These are phyloP conservation scores for Bromus sterilis DNA, from an alignment of 176 grass and related monocot species.

Conservation along the genomic window DNA sequence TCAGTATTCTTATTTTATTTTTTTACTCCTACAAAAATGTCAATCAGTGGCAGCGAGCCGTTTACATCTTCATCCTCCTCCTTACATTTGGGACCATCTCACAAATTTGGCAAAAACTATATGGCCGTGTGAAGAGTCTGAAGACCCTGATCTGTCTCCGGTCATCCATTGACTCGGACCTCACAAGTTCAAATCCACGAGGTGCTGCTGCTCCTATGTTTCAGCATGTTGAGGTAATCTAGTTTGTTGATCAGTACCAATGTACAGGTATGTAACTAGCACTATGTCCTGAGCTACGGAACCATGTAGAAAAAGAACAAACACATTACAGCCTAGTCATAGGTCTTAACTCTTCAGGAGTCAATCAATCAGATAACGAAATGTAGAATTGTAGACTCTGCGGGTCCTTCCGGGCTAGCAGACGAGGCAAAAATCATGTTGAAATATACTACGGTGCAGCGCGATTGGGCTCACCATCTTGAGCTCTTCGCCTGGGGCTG, in stretches of 20 bases:
- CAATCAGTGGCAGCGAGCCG: rapidly evolving
- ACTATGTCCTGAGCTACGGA: background rate
- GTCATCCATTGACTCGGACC: background rate
- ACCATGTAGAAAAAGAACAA: background rate
- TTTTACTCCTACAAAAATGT: background rate
- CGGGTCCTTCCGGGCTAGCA: background rate
- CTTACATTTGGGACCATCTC: background rate
- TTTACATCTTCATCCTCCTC: background rate
- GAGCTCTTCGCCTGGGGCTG: constrained; percentile 47
- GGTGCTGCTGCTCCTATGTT: background rate
- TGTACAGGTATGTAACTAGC: too few relatives aligned
- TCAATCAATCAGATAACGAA: background rate
- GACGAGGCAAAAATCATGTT: too few relatives aligned
- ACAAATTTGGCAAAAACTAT: too few relatives aligned
- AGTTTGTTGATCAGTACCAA: background rate
- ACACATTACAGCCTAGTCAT: too few relatives aligned
- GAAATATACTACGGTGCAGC: too few relatives aligned
- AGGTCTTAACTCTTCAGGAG: background rate
- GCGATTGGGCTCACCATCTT: constrained; percentile 54
- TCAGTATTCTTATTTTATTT: background rate
- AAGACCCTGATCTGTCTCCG: background rate
- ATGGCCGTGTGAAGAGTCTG: too few relatives aligned
- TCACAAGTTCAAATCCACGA: background rate
- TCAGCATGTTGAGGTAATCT: background rate
- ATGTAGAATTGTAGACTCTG: background rate